phyloP scores from a whole-genome alignment of 2,329 filamentous ascomycete species.

The Venturia nashicola region DNA sequence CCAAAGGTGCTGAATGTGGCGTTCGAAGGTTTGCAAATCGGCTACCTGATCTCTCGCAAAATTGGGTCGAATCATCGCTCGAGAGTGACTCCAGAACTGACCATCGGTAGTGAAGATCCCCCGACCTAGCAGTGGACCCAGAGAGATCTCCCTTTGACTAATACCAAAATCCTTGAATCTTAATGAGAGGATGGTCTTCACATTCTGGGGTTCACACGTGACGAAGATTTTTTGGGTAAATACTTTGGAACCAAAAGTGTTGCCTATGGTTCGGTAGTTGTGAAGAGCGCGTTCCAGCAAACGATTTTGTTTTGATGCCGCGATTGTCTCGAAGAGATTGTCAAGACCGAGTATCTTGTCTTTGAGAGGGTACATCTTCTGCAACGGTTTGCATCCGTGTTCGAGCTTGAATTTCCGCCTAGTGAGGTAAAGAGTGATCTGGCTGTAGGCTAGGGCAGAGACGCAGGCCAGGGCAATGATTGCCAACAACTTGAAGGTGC shows the following conservation, averaged over 20 bases:
- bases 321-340: constrained; percentile 29
- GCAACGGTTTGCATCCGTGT: constrained; percentile 36
- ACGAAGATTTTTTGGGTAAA: constrained; percentile 17
- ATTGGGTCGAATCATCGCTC: constrained; percentile 40
- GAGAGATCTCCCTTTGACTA: constrained; percentile 21
- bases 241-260: constrained; percentile 22
- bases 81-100: constrained; percentile 24
- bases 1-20: constrained; percentile 45
- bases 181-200: constrained; percentile 33
- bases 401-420: constrained; percentile 26
- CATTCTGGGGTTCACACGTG: constrained; percentile 35
- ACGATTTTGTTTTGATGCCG: constrained; percentile 22
- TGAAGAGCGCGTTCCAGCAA: constrained; percentile 13
- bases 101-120: constrained; percentile 37
- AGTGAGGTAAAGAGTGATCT: constrained; percentile 21
- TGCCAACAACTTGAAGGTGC: neutral
- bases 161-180: constrained; percentile 36
- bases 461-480: neutral
- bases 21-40: constrained; percentile 46
- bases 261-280: constrained; percentile 21
- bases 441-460: constrained; percentile 4
- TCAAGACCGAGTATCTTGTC: constrained; percentile 45
- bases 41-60: constrained; percentile 41
- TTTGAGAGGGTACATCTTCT: constrained; percentile 33
- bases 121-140: constrained; percentile 29